Percentiles rank a stretch among this genome's conserved stretches.
phyloP scores from a whole-genome alignment of 228 moss, liverwort and hornwort genomes.

The Sphagnum magellanicum region DNA sequence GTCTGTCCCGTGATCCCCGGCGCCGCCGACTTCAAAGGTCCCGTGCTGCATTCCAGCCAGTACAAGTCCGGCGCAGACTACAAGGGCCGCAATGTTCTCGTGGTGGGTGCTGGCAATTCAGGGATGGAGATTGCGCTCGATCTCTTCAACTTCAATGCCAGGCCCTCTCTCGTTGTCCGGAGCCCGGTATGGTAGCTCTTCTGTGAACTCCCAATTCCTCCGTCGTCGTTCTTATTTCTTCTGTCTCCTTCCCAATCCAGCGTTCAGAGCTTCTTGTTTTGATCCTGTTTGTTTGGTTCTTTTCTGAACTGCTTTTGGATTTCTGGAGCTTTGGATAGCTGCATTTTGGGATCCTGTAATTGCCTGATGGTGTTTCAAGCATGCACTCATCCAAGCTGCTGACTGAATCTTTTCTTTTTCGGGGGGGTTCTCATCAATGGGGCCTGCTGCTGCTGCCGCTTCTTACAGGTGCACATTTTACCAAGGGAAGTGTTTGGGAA shows the following conservation, averaged over 20 bases:
- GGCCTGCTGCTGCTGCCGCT: background rate
- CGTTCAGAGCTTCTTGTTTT: too few relatives aligned
- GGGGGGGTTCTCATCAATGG: background rate
- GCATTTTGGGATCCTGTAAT: too few relatives aligned
- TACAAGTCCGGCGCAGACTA: constrained; percentile 45
- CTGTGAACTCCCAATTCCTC: too few relatives aligned
- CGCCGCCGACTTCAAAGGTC: constrained; percentile 8
- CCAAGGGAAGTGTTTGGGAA: constrained; percentile 22
- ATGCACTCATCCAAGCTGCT: background rate
- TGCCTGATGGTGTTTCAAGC: too few relatives aligned
- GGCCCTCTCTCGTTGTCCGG: constrained; percentile 45
- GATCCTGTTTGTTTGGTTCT: too few relatives aligned
- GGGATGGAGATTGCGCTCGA: constrained; percentile 76
- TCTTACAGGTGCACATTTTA: constrained; percentile 20
- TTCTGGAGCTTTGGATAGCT: too few relatives aligned
- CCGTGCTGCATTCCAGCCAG: constrained; percentile 25
- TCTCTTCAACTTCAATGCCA: constrained; percentile 40
- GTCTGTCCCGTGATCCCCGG: constrained; percentile 25
- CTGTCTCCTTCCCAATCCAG: too few relatives aligned
- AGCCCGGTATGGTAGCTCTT: constrained; percentile 27
- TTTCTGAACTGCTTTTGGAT: too few relatives aligned
- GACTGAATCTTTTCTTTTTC: background rate
- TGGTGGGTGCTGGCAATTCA: constrained; percentile 57
- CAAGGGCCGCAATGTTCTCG: constrained; percentile 26
- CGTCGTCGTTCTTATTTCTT: too few relatives aligned